Percentiles rank a stretch among this genome's conserved stretches.
Conservation (phyloP, 2,329 filamentous ascomycete genomes). For the Erysiphe pulchra region DNA sequence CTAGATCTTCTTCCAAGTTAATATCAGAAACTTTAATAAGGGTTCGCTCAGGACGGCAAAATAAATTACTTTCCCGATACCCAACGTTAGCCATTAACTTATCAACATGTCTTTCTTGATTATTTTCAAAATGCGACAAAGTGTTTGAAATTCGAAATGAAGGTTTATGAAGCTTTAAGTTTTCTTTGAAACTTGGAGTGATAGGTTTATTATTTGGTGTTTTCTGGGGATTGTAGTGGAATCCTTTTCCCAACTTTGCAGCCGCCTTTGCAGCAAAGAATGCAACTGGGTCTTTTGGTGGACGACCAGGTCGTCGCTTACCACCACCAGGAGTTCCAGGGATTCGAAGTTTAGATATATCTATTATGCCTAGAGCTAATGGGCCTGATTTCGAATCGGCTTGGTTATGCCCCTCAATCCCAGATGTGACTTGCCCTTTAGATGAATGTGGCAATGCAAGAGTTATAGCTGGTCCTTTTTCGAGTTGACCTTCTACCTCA, state of each 20-base stretch:
- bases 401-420: slow-evolving; percentile 5
- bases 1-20: slow-evolving; percentile 31
- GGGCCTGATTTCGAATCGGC: slow-evolving; percentile 8
- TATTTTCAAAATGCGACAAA: slow-evolving; percentile 61
- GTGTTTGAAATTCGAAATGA: slow-evolving; percentile 54
- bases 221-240: slow-evolving; percentile 17
- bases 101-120: slow-evolving; percentile 80
- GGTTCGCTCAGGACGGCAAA: slow-evolving; percentile 47
- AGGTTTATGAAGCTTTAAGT: slow-evolving; percentile 50
- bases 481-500: slow-evolving; percentile 54
- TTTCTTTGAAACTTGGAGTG: slow-evolving; percentile 46
- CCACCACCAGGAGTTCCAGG: slow-evolving; percentile 16
- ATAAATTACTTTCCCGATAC: slow-evolving; percentile 86
- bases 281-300: slow-evolving; percentile 33
- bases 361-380: slow-evolving; percentile 6
- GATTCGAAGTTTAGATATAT: slow-evolving; percentile 8
- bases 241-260: slow-evolving; percentile 9
- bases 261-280: slow-evolving; percentile 24
- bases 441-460: slow-evolving; percentile 12
- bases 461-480: slow-evolving; percentile 19
- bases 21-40: slow-evolving; percentile 38
- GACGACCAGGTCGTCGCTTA: slow-evolving; percentile 35
- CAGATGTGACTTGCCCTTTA: slow-evolving; percentile 10
- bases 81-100: slow-evolving; percentile 89
- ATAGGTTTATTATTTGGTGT: slow-evolving; percentile 40